These are phyloP conservation scores for Cornus kousa DNA, from an alignment of 148 eudicot species.

Conservation along the genomic window DNA sequence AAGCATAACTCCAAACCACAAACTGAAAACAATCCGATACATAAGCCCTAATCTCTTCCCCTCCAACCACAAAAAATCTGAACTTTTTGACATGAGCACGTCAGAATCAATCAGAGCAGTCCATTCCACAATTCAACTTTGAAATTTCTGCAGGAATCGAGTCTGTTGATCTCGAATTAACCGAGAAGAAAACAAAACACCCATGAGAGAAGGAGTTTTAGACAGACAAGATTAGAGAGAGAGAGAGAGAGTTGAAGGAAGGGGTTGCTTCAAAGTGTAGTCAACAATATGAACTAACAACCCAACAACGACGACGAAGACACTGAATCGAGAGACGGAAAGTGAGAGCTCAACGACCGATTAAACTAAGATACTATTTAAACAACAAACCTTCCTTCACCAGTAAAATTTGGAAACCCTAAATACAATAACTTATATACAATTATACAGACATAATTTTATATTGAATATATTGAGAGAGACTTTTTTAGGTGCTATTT, in stretches of 20 bases:
- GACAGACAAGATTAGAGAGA: background rate
- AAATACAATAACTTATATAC: background rate
- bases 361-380: background rate
- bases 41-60: constrained; percentile 15
- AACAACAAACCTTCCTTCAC: background rate
- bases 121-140: background rate
- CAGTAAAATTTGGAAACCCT: background rate
- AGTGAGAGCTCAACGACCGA: background rate
- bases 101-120: constrained; percentile 6
- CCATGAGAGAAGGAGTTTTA: background rate
- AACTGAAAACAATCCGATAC: constrained; percentile 9
- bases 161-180: background rate
- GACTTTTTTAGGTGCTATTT: background rate
- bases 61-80: constrained; percentile 9
- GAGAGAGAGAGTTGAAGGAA: background rate
- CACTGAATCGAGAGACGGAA: background rate
- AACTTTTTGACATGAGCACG: background rate
- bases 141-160: background rate
- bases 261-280: background rate
- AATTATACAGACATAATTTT: background rate
- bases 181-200: background rate
- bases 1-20: background rate
- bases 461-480: background rate
- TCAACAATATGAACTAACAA: background rate
- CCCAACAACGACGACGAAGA: background rate